These are phyloP conservation scores for Lolium rigidum DNA, from an alignment of 176 grass and related monocot genomes.

Conservation along the genomic window DNA sequence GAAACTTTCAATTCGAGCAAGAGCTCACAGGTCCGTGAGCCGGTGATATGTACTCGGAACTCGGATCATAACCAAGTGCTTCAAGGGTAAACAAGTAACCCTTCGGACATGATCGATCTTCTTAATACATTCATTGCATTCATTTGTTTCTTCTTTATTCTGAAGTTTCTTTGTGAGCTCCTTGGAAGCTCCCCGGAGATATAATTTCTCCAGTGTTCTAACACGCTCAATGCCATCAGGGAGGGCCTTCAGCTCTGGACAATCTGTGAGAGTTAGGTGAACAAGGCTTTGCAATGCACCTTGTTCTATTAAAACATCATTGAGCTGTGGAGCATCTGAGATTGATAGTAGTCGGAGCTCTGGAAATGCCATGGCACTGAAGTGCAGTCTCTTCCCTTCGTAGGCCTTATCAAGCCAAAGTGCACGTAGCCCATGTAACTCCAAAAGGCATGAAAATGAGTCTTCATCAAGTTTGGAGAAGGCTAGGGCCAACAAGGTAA, in stretches of 20 bases:
- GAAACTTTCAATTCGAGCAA: background rate
- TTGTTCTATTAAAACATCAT: conserved; percentile 43
- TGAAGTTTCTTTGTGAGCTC: conserved; percentile 25
- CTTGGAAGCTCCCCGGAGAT: background rate
- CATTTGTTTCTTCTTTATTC: background rate
- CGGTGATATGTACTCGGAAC: background rate
- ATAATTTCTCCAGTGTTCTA: background rate
- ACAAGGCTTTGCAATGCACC: conserved; percentile 39
- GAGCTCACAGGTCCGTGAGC: background rate
- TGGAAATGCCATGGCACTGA: conserved; percentile 26
- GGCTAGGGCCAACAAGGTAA: background rate
- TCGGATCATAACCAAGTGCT: background rate
- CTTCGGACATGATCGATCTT: conserved; percentile 18
- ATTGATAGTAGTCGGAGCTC: conserved; percentile 34
- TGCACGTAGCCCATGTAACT: background rate
- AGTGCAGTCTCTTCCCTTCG: conserved; percentile 35
- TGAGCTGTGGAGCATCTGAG: conserved; percentile 17
- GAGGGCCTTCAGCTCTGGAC: conserved; percentile 20
- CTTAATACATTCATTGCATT: background rate
- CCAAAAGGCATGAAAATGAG: conserved; percentile 20
- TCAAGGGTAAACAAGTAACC: conserved; percentile 18
- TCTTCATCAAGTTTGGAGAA: conserved; percentile 39
- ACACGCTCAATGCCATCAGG: conserved; percentile 40
- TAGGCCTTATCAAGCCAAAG: conserved; percentile 20
- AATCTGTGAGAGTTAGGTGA: background rate